Conservation (phyloP, 495 filamentous ascomycete species). For the Aspergillus conjunctus region DNA sequence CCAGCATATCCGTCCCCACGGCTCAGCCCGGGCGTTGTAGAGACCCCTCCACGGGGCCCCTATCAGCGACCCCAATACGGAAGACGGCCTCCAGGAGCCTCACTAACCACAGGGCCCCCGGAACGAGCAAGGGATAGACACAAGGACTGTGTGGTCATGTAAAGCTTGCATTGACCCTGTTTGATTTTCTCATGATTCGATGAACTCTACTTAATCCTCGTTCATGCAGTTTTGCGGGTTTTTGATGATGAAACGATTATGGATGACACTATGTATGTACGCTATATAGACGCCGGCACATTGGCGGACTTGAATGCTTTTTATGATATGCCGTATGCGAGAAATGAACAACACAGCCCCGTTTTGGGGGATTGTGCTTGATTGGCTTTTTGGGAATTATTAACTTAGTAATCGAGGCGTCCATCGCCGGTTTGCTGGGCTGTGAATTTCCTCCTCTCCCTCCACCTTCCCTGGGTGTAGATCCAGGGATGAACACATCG, state of each 20-base stretch:
- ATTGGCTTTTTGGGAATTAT: too few relatives aligned
- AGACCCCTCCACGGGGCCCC: slow-evolving; percentile 24
- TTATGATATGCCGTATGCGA: slow-evolving; percentile 8
- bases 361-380: too few relatives aligned
- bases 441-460: too few relatives aligned
- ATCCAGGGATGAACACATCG: neutral
- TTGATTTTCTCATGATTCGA: neutral
- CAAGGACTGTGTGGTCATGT: slow-evolving; percentile 53
- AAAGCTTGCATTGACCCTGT: slow-evolving; percentile 9
- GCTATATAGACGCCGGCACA: slow-evolving; percentile 19
- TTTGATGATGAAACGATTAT: slow-evolving; percentile 21
- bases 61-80: slow-evolving; percentile 24
- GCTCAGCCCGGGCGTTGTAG: slow-evolving; percentile 54
- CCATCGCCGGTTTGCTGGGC: too few relatives aligned
- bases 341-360: too few relatives aligned
- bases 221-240: slow-evolving; percentile 2
- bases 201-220: neutral
- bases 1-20: slow-evolving; percentile 64
- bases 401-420: too few relatives aligned
- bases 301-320: slow-evolving; percentile 16
- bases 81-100: slow-evolving; percentile 21
- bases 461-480: too few relatives aligned
- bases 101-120: slow-evolving; percentile 20
- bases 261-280: slow-evolving; percentile 20
- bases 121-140: slow-evolving; percentile 33